phyloP scores from a whole-genome alignment of 2,329 filamentous ascomycete genomes.

The Penicillium olsonii region DNA sequence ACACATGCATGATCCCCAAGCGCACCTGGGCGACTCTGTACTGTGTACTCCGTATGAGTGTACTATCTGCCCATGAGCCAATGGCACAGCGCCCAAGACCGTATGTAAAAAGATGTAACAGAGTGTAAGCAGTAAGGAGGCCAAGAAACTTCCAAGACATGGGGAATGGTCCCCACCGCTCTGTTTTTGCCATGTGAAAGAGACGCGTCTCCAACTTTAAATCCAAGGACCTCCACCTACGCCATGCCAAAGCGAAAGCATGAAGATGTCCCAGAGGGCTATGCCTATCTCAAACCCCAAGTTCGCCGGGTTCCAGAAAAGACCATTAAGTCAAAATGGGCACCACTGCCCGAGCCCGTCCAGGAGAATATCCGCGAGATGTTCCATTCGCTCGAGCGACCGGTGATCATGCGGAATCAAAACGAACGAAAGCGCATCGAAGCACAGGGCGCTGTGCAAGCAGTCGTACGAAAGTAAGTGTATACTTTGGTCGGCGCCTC shows the following conservation, averaged over 20 bases:
- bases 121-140: not conserved
- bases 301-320: slow-evolving; percentile 45
- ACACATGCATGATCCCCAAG: not conserved
- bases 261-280: slow-evolving; percentile 26
- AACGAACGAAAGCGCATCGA: slow-evolving; percentile 46
- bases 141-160: not conserved
- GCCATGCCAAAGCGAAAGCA: slow-evolving; percentile 36
- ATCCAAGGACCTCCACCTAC: not conserved
- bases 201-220: slow-evolving; percentile 18
- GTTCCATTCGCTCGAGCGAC: slow-evolving; percentile 44
- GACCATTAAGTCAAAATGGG: slow-evolving; percentile 50
- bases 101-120: not conserved
- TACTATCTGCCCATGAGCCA: not conserved
- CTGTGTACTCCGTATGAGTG: too few relatives aligned
- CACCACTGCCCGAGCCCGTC: slow-evolving; percentile 43
- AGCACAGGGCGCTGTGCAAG: slow-evolving; percentile 42
- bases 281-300: slow-evolving; percentile 42
- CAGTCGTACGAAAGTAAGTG: slow-evolving; percentile 45
- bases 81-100: not conserved
- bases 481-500: not conserved
- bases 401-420: slow-evolving; percentile 45
- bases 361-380: slow-evolving; percentile 47
- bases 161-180: slow-evolving; percentile 10
- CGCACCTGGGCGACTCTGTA: not conserved
- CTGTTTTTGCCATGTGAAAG: slow-evolving; percentile 19